phyloP scores from a whole-genome alignment of 2,329 filamentous ascomycete species.

The Fusarium sp. region DNA sequence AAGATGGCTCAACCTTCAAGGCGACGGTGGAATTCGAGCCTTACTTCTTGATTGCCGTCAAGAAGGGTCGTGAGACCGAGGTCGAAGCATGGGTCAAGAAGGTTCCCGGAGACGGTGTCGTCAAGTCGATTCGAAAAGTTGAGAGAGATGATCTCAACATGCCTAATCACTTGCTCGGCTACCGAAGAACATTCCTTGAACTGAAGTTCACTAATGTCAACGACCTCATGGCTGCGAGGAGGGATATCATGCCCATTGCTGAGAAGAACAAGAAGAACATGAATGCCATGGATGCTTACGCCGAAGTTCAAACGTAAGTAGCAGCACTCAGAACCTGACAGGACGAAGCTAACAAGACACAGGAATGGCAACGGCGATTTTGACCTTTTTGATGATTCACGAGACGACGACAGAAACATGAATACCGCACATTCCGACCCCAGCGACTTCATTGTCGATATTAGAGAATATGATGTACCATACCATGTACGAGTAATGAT shows the following conservation, averaged over 20 bases:
- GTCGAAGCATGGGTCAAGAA: constrained; percentile 95
- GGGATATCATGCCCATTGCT: constrained; percentile 86
- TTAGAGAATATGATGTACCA: constrained; percentile 98
- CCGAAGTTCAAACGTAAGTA: constrained; percentile 87
- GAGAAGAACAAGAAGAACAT: constrained; percentile 97
- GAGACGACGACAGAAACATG: constrained; percentile 82
- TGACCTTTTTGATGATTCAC: constrained; percentile 92
- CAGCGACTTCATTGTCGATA: constrained; percentile 97
- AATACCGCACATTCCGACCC: constrained; percentile 84
- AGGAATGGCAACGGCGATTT: constrained; percentile 80
- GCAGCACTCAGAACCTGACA: neutral
- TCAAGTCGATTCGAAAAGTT: constrained; percentile 80
- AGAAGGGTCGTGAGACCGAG: constrained; percentile 87
- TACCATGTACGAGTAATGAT: constrained; percentile 99
- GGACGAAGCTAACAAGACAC: constrained; percentile 28
- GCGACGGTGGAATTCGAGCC: constrained; percentile 96
- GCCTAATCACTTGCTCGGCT: constrained; percentile 95
- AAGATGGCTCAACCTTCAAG: constrained; percentile 91
- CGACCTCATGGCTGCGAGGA: constrained; percentile 86
- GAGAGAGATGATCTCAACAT: constrained; percentile 94
- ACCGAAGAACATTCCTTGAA: constrained; percentile 87
- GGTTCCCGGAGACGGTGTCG: constrained; percentile 79
- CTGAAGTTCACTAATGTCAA: constrained; percentile 87
- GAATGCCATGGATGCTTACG: constrained; percentile 98
- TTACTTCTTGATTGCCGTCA: constrained; percentile 93